Base-by-base conservation (phyloP, 1,284 basidiomycete species). In the Erythrobasidium hasegawianum region DNA sequence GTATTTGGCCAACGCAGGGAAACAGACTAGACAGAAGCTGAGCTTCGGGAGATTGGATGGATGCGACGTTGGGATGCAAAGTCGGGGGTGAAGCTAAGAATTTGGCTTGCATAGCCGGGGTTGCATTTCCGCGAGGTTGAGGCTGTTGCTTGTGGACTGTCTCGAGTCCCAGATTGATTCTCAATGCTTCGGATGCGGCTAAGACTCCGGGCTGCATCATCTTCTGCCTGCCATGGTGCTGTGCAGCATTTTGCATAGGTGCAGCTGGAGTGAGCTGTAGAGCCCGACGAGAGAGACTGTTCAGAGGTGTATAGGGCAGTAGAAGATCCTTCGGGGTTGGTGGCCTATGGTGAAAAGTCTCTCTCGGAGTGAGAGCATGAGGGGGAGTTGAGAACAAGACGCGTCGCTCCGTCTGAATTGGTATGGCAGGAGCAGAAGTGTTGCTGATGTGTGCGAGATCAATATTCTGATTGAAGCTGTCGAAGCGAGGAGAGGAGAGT, bases 141-240 rank as follows among this genome's bases (percentile, higher is more conserved):
- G 33, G 33, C 33, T 33, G 33, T 33, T 11, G 33, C 33, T 33
- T 33, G 11, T 33, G 33, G 4, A 33, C 33, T 16, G 50, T n/a
- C 2, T 49, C 60, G n/a, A 64, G 40, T 26, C 60, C 60, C 1
- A 64, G 60, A 43, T 64, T 64, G 40, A 64, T 64, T 33, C 60
- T 52, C 38, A 64, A 27, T n/a, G 60, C 60, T 27, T 64, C 53
- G 40, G 50, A 55, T 29, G 60, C 60, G 1, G 60, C 60, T 2
- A 61, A 26, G 4, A 61, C 59, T 29, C 49, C 39, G 38, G 59
- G 59, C 27, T 45, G 54, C 38, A 61, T 27, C n/a, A n/a, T n/a
- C n/a, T n/a, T n/a, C 22, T n/a, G 43, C 8, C 43, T 47, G 43
- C 33, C n/a, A 24, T n/a, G 14, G 45, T 47, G 45, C 5, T n/a